Base-by-base conservation (phyloP, 108 stramenopile genomes). In the Fragilariopsis cylindrus region DNA sequence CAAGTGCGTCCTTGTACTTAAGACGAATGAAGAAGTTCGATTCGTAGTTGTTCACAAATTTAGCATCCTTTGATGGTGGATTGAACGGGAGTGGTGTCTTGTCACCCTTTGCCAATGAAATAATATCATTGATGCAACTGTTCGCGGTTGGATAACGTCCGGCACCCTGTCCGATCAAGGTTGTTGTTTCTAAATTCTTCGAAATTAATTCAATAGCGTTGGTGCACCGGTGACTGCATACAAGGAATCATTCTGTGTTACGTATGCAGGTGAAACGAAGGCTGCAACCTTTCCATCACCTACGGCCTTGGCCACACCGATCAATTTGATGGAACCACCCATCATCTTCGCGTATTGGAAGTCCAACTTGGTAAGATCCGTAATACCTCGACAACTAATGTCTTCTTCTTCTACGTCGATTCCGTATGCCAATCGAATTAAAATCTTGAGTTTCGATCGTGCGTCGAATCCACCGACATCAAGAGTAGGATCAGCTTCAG, bases 401-500 rank as follows among this genome's bases (percentile, higher is more conserved):
- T 88, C 83, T 19, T 90, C 84, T 73, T 96, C 94, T 9, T 84
- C 84, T 50, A 96, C 92, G 70, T 93, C 89, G 57, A 96, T 81
- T 12, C 94, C 94, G 57, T 84, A 96, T 8, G 90, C 94, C 70
- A 96, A 80, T 68, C 94, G 77, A 84, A 96, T 89, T 71, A 96
- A 79, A 70, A 96, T 96, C 74, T 85, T 84, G 70, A 96, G 89
- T 76, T 96, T 96, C 77, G 85, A 87, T 53, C 94, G 84, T 9
- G 94, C 94, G 79, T 96, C 94, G 68, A 96, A 96, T 19, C 94
- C 92, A 54, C 94, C 94, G 21, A 96, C 94, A 77, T 96, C 94
- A 49, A 96, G 77, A 21, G 97, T 98, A 53, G 97, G 97, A 77
- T 98, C 97, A 18, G 93, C 97, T 86, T 98, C 97, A 30, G 97